Evolutionary conservation across 495 filamentous ascomycete species (phyloP), one percentile per base, ranked within the genome.

Genomic region (Jackrogersella multiformis): DNA sequence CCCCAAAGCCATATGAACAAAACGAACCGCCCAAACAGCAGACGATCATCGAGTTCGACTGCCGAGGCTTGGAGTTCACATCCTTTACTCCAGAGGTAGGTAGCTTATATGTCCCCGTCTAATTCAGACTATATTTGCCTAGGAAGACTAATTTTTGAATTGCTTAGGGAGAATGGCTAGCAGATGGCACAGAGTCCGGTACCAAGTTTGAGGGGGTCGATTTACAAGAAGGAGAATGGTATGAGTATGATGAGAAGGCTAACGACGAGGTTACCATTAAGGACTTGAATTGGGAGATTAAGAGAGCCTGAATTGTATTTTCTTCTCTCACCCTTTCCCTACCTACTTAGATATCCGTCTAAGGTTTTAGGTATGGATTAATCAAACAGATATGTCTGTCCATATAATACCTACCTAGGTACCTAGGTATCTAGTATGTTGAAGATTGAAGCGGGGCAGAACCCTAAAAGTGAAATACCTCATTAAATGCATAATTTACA

Each of bases 101-200:
- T 61, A 21, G 8, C 16, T 49, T 26, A 28, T 7, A 46, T 24
- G n/a, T 18, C 2, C n/a, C 4, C 55, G 12, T 34, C 13, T 26
- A 0, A 21, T 9, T n/a, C 18, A 1, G 5, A 4, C 26, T 30
- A 30, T 30, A 10, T 61, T 7, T 34, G 1, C 26, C 36, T 35
- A 30, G 3, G 13, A 4, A 8, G 15, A 21, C 53, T 66, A 54
- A 70, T 8, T 12, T 30, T 18, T 1, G 15, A 13, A n/a, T 20
- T n/a, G n/a, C n/a, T n/a, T 7, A 93, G 90, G 95, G 95, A 1
- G 90, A 97, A 21, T 99, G 91, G 91, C 82, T 92, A 57, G 93
- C 88, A 0, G 92, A 91, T 59, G 96, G 93, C 1, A 21, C 84
- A 36, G 94, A 97, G 51, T 92, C 91, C 0, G 80, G 78, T 1